Conservation (phyloP, 108 stramenopile genomes). For the Nitzschia palea region DNA sequence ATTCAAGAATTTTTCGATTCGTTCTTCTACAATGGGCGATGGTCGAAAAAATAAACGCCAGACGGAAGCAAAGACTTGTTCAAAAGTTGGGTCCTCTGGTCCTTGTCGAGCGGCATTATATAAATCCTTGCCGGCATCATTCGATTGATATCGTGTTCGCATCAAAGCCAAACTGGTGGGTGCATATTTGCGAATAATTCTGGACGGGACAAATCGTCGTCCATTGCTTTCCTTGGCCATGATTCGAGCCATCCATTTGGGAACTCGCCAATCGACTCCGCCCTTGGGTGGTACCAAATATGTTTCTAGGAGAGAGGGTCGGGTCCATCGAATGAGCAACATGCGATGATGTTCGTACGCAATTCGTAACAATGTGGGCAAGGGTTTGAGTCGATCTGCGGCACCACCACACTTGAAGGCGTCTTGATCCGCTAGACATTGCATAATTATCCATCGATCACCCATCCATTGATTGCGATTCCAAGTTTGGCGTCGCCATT, state of each 20-base stretch:
- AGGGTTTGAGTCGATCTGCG: conserved; percentile 35
- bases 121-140: background rate
- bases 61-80: conserved; percentile 25
- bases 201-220: background rate
- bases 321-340: conserved; percentile 40
- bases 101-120: background rate
- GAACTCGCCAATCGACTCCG: conserved; percentile 52
- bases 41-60: conserved; percentile 46
- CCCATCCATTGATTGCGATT: conserved; percentile 6
- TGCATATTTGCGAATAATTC: conserved; percentile 7
- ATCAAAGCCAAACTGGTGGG: conserved; percentile 1
- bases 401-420: conserved; percentile 32
- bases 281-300: conserved; percentile 45
- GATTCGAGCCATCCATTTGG: conserved; percentile 16
- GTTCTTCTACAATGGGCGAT: conserved; percentile 22
- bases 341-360: conserved; percentile 36
- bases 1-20: conserved; percentile 23
- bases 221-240: conserved; percentile 14
- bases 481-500: conserved; percentile 12
- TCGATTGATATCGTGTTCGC: conserved; percentile 27
- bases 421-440: conserved; percentile 15
- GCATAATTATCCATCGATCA: conserved; percentile 32
- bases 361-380: conserved; percentile 23
- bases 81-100: conserved; percentile 9
- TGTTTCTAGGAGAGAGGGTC: conserved; percentile 34